Percentiles rank a stretch among this genome's conserved stretches.
Evolutionary conservation across 768 basidiomycete species (phyloP).

Genomic region (Calocybe cyanea): DNA sequence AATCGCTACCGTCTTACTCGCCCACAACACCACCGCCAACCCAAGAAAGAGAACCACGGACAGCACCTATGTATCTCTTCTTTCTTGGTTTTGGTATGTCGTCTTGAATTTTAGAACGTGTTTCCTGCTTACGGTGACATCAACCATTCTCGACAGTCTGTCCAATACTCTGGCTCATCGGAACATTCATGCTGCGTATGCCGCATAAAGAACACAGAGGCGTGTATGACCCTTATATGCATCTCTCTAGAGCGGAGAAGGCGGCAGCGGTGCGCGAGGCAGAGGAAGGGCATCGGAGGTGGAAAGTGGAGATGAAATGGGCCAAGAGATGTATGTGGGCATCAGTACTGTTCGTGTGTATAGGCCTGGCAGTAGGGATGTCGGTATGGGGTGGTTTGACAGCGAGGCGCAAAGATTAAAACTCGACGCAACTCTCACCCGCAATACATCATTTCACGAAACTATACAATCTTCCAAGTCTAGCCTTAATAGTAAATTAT

Average conservation of each 20-base stretch:
- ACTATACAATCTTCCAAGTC: too few species aligned
- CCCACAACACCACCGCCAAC: too few species aligned
- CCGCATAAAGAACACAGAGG: constrained; percentile 8
- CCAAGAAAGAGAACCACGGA: constrained; percentile 4
- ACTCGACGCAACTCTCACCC: too few species aligned
- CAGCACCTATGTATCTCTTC: constrained; percentile 11
- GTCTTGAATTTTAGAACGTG: neutral
- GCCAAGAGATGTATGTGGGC: constrained; percentile 16
- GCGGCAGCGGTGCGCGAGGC: constrained; percentile 6
- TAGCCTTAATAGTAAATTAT: too few species aligned
- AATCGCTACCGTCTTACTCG: neutral
- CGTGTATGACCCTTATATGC: constrained; percentile 7
- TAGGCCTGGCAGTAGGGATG: constrained; percentile 13
- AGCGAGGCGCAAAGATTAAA: neutral
- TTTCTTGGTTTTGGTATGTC: constrained; percentile 14
- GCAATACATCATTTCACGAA: too few species aligned
- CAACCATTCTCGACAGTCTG: constrained; percentile 5
- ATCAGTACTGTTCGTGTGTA: constrained; percentile 7
- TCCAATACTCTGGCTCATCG: constrained; percentile 14
- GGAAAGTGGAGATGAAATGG: constrained; percentile 15
- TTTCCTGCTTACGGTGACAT: neutral
- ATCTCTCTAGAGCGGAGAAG: constrained; percentile 5
- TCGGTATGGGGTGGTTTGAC: constrained; percentile 9
- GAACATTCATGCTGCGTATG: constrained; percentile 10
- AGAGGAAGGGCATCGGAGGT: constrained; percentile 7